Base-by-base conservation (phyloP, 2,329 filamentous ascomycete genomes). In the Arthrobotrys sinensis region DNA sequence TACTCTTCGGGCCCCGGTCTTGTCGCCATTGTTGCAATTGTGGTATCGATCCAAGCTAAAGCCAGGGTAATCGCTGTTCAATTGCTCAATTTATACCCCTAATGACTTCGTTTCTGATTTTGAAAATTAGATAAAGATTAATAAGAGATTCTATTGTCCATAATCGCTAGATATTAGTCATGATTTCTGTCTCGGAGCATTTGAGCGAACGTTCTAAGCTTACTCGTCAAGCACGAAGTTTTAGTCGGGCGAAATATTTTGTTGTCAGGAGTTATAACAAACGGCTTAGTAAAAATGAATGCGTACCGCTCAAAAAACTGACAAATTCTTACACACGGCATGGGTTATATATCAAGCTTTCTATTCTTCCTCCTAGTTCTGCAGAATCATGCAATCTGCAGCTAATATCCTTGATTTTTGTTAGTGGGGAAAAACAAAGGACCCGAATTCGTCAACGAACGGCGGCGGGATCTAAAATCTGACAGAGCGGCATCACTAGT, bases 401-500 rank as follows among this genome's bases (percentile, higher is more conserved):
- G 16, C 28, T 28, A 32, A 34, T 4, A 53, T 53, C 28, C 50
- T 53, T 53, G 52, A 57, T 57, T 38, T 57, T 57, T n/a, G 52
- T 14, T 19, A 21, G 52, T 5, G 1, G 28, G 34, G 12, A 21
- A 2, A 21, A 57, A 19, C 7, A n/a, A 38, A 14, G 32, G 52
- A 32, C 34, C n/a, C 8, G 52, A 24, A 34, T 46, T 63, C 67
- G 46, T 53, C 55, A 45, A 57, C 52, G 52, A 72, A 46, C 57
- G 21, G 68, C 52, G 36, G 55, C 68, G 68, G 68, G 57, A 65
- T 40, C 68, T 65, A 72, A 72, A 72, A 72, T 72, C 68, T 72
- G 43, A 65, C 68, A 21, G 32, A 36, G 16, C 50, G 11, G 38
- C 40, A 8, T 14, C 55, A n/a, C 16, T 28, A 24, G 19, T 53